Conservation (phyloP, 1,284 basidiomycete species). For the Ganoderma multipileum region DNA sequence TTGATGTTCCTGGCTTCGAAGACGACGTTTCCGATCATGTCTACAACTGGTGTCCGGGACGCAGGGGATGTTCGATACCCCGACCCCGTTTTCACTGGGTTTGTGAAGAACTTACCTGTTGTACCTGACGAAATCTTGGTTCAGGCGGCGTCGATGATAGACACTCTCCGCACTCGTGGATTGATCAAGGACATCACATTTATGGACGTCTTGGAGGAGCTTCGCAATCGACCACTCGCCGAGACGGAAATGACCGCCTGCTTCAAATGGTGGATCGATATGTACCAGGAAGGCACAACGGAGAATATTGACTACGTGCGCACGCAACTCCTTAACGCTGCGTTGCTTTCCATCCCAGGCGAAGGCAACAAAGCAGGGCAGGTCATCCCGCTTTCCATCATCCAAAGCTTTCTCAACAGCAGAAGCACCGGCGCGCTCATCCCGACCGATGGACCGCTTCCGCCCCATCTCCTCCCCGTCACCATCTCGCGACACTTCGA, state of each 20-base stretch:
- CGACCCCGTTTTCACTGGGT: slow-evolving; percentile 75
- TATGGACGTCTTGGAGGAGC: slow-evolving; percentile 85
- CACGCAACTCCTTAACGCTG: slow-evolving; percentile 71
- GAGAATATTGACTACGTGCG: slow-evolving; percentile 56
- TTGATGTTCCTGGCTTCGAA: slow-evolving; percentile 38
- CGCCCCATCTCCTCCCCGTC: slow-evolving; percentile 79
- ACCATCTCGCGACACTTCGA: slow-evolving; percentile 71
- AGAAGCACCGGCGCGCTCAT: slow-evolving; percentile 64
- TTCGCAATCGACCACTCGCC: slow-evolving; percentile 75
- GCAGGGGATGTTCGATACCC: slow-evolving; percentile 82
- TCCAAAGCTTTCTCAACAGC: slow-evolving; percentile 81
- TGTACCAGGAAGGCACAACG: slow-evolving; percentile 60
- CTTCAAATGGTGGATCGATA: slow-evolving; percentile 88
- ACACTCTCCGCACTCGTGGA: slow-evolving; percentile 67
- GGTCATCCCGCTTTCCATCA: slow-evolving; percentile 73
- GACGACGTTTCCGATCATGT: slow-evolving; percentile 75
- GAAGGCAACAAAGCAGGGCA: slow-evolving; percentile 50
- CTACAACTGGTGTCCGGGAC: slow-evolving; percentile 78
- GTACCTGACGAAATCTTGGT: slow-evolving; percentile 73
- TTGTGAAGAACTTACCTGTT: slow-evolving; percentile 84
- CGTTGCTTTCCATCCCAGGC: slow-evolving; percentile 60
- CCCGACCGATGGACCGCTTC: slow-evolving; percentile 85
- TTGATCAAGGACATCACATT: slow-evolving; percentile 88
- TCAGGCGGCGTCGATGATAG: slow-evolving; percentile 72
- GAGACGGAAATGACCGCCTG: slow-evolving; percentile 84